Conservation (phyloP, 371 early-diverging fungal species). For the Dichotomocladium elegans region DNA sequence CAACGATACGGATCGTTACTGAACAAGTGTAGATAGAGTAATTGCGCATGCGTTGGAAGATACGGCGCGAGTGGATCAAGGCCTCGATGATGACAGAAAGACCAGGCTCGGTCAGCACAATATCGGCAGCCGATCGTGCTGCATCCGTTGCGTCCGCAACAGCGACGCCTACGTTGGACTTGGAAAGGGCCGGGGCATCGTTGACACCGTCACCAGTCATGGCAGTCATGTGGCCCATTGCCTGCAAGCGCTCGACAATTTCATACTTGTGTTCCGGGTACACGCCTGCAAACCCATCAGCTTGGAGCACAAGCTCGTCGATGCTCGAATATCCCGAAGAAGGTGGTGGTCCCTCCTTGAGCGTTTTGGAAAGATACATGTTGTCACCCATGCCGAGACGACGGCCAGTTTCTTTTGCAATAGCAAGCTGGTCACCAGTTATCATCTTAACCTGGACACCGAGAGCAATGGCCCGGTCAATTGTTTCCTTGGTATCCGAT, state of each 20-base stretch:
- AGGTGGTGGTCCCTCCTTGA: constrained; percentile 69
- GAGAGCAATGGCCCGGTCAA: constrained; percentile 78
- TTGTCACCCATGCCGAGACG: constrained; percentile 71
- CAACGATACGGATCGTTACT: constrained; percentile 61
- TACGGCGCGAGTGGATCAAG: constrained; percentile 61
- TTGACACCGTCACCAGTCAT: constrained; percentile 98
- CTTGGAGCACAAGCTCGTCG: constrained; percentile 76
- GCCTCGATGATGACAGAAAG: constrained; percentile 71
- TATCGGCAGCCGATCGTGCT: constrained; percentile 74
- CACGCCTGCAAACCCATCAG: constrained; percentile 88
- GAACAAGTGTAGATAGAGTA: constrained; percentile 63
- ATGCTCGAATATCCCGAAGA: constrained; percentile 70
- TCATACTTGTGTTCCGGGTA: constrained; percentile 95
- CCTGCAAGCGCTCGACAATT: constrained; percentile 89
- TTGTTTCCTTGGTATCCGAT: constrained; percentile 79
- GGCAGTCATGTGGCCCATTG: constrained; percentile 74
- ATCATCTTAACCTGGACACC: constrained; percentile 95
- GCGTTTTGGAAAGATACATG: constrained; percentile 73
- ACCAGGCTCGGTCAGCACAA: constrained; percentile 76
- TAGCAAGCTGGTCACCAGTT: constrained; percentile 92
- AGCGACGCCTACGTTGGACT: constrained; percentile 81
- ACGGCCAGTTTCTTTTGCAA: constrained; percentile 84
- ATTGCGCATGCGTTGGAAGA: constrained; percentile 71
- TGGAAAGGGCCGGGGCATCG: constrained; percentile 93
- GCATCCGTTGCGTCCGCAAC: constrained; percentile 80